Conservation (phyloP, 148 eudicot genomes). For the Persicaria tinctoria region DNA sequence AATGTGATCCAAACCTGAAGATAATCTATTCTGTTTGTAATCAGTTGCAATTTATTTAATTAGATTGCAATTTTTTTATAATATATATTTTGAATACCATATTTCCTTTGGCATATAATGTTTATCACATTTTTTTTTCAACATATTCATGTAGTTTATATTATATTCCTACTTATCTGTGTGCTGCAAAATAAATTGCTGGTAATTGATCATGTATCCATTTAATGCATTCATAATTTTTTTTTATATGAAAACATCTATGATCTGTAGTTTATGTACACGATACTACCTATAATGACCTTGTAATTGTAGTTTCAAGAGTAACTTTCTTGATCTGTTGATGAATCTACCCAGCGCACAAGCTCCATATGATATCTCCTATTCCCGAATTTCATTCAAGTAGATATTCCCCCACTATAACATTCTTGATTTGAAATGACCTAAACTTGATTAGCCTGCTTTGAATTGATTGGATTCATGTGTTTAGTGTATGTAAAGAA, state of each 20-base stretch:
- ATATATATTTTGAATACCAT: too few relatives aligned
- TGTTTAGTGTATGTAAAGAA: not conserved
- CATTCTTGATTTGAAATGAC: not conserved
- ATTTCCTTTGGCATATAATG: too few relatives aligned
- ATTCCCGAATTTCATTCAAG: not conserved
- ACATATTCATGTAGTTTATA: not conserved
- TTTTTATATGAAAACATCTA: not conserved
- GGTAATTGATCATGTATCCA: not conserved
- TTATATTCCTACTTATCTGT: not conserved
- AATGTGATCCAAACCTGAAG: not conserved
- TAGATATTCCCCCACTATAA: too few relatives aligned
- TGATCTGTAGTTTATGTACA: not conserved
- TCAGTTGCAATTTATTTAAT: too few relatives aligned
- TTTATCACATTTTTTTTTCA: not conserved
- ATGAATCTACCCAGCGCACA: not conserved
- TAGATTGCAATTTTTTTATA: too few relatives aligned
- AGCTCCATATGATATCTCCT: not conserved
- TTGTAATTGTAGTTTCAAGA: not conserved
- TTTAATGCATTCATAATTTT: too few relatives aligned
- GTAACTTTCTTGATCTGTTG: not conserved
- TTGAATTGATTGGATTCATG: not conserved
- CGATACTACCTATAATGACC: not conserved
- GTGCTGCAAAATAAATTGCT: not conserved
- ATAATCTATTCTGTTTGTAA: not conserved
- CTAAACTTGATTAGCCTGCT: not conserved